Percentiles rank a stretch among this genome's conserved stretches.
Conservation (phyloP, 2,329 filamentous ascomycete genomes). For the Parafenestella ontariensis region DNA sequence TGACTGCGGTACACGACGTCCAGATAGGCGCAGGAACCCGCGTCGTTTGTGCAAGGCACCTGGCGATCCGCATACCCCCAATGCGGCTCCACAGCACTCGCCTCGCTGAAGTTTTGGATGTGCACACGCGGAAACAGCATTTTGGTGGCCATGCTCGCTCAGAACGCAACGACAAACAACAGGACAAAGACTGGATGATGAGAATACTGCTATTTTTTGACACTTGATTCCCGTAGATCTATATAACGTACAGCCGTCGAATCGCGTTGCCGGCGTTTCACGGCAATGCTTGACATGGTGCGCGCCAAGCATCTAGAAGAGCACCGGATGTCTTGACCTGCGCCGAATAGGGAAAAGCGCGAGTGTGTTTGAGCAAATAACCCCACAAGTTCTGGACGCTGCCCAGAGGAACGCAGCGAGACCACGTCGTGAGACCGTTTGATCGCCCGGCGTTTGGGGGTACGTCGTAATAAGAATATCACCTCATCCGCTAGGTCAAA, state of each 20-base stretch:
- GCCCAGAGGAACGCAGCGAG: slow-evolving; percentile 4
- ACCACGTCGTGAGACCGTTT: slow-evolving; percentile 9
- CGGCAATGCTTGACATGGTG: slow-evolving; percentile 11
- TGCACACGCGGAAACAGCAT: slow-evolving; percentile 29
- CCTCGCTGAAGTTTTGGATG: slow-evolving; percentile 57
- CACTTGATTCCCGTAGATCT: slow-evolving; percentile 7
- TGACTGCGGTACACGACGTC: slow-evolving; percentile 63
- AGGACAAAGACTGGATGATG: slow-evolving; percentile 16
- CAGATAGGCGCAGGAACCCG: slow-evolving; percentile 65
- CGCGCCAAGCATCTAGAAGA: slow-evolving; percentile 27
- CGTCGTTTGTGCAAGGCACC: slow-evolving; percentile 65
- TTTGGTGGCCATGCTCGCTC: slow-evolving; percentile 26
- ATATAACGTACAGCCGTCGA: slow-evolving; percentile 15
- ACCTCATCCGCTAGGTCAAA: slow-evolving; percentile 3
- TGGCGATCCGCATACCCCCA: slow-evolving; percentile 65
- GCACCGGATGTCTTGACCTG: slow-evolving; percentile 4
- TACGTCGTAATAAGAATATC: slow-evolving; percentile 16
- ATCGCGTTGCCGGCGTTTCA: slow-evolving; percentile 17
- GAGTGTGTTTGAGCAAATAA: slow-evolving; percentile 42
- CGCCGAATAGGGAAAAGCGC: slow-evolving; percentile 17
- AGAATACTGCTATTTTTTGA: slow-evolving; percentile 3
- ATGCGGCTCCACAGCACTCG: slow-evolving; percentile 52
- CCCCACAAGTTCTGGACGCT: slow-evolving; percentile 31
- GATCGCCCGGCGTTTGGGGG: slow-evolving; percentile 5
- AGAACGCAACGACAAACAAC: slow-evolving; percentile 13